Conservation (phyloP, 331 rosid genomes). For the Pyrus hybrid region DNA sequence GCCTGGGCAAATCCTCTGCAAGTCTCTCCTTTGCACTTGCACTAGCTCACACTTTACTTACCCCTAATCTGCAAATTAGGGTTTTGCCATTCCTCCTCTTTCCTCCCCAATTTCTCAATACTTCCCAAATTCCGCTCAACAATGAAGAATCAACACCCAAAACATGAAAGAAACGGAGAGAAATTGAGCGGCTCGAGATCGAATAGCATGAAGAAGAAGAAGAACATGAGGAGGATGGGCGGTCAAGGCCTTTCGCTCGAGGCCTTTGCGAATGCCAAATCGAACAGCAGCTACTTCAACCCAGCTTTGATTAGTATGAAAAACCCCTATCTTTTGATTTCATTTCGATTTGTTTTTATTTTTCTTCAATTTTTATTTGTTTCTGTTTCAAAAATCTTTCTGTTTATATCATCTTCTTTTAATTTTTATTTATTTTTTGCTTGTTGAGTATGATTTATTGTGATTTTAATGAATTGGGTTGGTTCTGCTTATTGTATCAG, state of each 20-base stretch:
- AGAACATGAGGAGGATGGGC: conserved; percentile 42
- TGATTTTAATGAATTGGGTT: background rate
- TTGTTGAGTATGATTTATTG: background rate
- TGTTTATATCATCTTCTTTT: background rate
- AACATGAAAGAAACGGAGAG: conserved; percentile 12
- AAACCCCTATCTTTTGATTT: background rate
- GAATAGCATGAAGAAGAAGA: conserved; percentile 30
- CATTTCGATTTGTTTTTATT: background rate
- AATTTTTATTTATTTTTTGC: background rate
- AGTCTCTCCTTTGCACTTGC: background rate
- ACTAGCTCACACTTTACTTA: background rate
- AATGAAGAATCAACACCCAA: conserved; percentile 41
- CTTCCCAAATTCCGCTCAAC: background rate
- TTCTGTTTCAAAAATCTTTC: background rate
- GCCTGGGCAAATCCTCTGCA: no score
- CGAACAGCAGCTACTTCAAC: conserved; percentile 48
- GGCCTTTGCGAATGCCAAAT: conserved; percentile 55
- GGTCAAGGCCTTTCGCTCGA: conserved; percentile 61
- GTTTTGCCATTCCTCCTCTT: conserved; percentile 9
- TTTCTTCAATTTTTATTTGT: background rate
- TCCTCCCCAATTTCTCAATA: background rate
- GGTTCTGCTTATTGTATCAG: conserved; percentile 29
- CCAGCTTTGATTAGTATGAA: conserved; percentile 67
- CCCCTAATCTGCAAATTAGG: background rate
- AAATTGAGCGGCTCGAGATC: conserved; percentile 15